Evolutionary conservation across 495 filamentous ascomycete species (phyloP).

Genomic region (Glonium stellatum): DNA sequence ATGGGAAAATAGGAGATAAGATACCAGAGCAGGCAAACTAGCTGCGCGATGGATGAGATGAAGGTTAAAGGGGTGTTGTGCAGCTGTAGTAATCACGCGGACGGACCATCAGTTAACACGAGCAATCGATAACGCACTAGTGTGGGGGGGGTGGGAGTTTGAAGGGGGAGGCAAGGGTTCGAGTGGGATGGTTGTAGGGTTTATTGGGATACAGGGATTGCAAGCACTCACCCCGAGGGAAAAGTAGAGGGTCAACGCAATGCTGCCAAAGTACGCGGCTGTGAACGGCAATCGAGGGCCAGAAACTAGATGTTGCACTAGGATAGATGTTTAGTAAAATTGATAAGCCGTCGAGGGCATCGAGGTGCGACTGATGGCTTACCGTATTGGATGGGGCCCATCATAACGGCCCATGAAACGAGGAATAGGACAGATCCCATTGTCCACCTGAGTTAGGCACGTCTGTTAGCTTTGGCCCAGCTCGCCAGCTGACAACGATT

Average conservation of each 20-base stretch:
- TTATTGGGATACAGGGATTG: conserved; percentile 21
- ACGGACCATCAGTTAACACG: conserved; percentile 21
- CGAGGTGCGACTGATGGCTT: conserved; percentile 16
- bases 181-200: conserved; percentile 12
- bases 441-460: conserved; percentile 65
- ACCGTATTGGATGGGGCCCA: conserved; percentile 75
- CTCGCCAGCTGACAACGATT: conserved; percentile 13
- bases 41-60: conserved; percentile 71
- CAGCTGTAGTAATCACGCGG: conserved; percentile 49
- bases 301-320: conserved; percentile 73
- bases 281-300: conserved; percentile 85
- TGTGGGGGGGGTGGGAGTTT: conserved; percentile 17
- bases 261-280: conserved; percentile 93
- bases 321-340: not conserved
- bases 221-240: conserved; percentile 71
- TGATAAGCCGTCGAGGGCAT: conserved; percentile 1
- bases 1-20: conserved; percentile 97
- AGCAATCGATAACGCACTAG: conserved; percentile 24
- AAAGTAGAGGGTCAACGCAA: conserved; percentile 84
- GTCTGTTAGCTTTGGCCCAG: conserved; percentile 15
- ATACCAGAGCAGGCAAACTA: conserved; percentile 84
- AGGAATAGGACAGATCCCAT: conserved; percentile 87
- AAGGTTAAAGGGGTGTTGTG: conserved; percentile 75
- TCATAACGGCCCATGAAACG: conserved; percentile 85
- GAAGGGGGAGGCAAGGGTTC: conserved; percentile 11